Percentiles rank a stretch among this genome's conserved stretches.
Conservation (phyloP, 2,329 filamentous ascomycete genomes). For the Leptosphaerulina australis region DNA sequence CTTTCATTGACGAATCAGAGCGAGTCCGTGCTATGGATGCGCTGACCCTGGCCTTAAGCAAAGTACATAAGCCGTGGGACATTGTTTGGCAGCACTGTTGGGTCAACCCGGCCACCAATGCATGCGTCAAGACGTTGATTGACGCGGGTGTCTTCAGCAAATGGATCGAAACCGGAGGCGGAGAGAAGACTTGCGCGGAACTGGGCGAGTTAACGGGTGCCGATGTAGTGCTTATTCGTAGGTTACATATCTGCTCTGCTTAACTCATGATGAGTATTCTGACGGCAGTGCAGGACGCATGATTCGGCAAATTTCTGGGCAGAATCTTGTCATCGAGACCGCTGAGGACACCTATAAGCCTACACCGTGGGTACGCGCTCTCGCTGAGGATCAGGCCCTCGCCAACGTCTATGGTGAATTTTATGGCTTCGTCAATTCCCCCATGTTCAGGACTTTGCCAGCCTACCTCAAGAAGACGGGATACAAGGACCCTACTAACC, state of each 20-base stretch:
- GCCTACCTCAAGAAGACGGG: constrained; percentile 17
- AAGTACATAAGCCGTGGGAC: constrained; percentile 18
- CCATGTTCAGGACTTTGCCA: constrained; percentile 19
- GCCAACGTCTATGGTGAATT: constrained; percentile 20
- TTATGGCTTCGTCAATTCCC: constrained; percentile 19
- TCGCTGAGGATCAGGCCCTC: constrained; percentile 18
- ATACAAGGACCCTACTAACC: constrained; percentile 16
- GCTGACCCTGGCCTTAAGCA: constrained; percentile 19
- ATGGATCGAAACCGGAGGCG: constrained; percentile 17
- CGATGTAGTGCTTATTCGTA: constrained; percentile 19
- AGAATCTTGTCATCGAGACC: constrained; percentile 18
- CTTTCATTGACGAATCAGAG: constrained; percentile 16
- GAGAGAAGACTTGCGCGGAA: constrained; percentile 17
- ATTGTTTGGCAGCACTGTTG: constrained; percentile 20
- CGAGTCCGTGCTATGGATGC: constrained; percentile 16
- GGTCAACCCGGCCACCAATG: constrained; percentile 18
- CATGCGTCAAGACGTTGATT: constrained; percentile 20
- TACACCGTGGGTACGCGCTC: constrained; percentile 17
- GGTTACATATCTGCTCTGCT: constrained; percentile 14
- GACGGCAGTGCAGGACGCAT: constrained; percentile 15
- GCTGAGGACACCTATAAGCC: constrained; percentile 17
- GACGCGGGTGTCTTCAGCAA: constrained; percentile 18
- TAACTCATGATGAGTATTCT: constrained; percentile 12
- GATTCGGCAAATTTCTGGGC: constrained; percentile 20
- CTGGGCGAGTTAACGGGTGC: constrained; percentile 14